Percentiles rank a stretch among this genome's conserved stretches.
These are phyloP conservation scores for Blastomyces silverae DNA, from an alignment of 2,329 filamentous ascomycete genomes.

Conservation along the genomic window DNA sequence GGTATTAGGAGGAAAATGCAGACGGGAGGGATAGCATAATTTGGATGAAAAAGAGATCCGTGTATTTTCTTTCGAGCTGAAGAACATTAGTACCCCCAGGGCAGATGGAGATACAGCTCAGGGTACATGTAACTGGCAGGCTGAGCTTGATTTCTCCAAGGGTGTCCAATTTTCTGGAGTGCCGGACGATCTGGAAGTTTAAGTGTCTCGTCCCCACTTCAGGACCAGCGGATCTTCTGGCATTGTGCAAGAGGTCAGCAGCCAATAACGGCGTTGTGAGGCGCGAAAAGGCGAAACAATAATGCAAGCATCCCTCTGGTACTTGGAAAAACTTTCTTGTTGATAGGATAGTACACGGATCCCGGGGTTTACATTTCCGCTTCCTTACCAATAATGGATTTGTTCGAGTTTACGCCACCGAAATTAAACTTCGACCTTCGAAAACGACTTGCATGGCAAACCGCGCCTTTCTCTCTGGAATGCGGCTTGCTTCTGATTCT, in stretches of 20 bases:
- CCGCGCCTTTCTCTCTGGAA: too few species aligned
- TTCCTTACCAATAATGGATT: neutral
- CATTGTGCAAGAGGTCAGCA: neutral
- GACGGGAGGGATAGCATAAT: neutral
- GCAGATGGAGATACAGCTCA: neutral
- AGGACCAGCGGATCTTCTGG: constrained; percentile 4
- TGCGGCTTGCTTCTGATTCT: neutral
- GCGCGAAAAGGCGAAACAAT: neutral
- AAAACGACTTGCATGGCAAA: neutral
- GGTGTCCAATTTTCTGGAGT: neutral
- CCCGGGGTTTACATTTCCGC: neutral
- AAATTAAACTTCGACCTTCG: neutral
- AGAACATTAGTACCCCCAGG: neutral
- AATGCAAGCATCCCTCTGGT: too few species aligned
- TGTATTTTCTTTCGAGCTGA: neutral
- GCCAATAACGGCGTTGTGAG: neutral
- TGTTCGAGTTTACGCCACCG: neutral
- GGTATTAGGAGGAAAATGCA: neutral
- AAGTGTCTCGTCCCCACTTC: constrained; percentile 7
- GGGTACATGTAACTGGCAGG: too few species aligned
- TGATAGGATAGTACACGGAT: neutral
- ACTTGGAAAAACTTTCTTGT: too few species aligned
- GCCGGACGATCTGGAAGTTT: constrained; percentile 3
- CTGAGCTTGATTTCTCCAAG: neutral
- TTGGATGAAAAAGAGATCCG: neutral